These are phyloP conservation scores for Phytophthora sansomeana DNA, from an alignment of 352 stramenopile genomes.

Conservation along the genomic window DNA sequence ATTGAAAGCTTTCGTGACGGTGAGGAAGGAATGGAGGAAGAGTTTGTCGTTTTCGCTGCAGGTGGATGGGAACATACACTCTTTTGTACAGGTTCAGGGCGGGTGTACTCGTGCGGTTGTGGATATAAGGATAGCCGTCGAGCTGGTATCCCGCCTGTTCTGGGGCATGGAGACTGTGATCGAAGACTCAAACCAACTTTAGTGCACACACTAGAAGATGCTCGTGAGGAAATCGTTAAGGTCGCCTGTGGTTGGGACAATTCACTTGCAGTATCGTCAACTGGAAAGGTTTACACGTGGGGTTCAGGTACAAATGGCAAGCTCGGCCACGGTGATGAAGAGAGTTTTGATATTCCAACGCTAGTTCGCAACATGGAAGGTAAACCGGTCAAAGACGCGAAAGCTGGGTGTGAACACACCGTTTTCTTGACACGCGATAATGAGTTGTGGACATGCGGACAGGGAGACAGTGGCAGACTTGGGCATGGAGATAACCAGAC, in stretches of 20 bases:
- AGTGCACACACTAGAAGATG: constrained; percentile 60
- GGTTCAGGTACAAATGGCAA: constrained; percentile 85
- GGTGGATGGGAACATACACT: constrained; percentile 88
- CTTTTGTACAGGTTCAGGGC: constrained; percentile 69
- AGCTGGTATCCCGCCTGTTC: constrained; percentile 80
- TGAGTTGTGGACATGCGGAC: constrained; percentile 83
- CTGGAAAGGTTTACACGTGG: constrained; percentile 78
- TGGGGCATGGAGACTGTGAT: constrained; percentile 79
- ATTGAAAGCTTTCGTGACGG: constrained; percentile 63
- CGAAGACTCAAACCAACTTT: constrained; percentile 65
- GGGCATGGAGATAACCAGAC: constrained; percentile 77
- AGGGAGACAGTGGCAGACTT: constrained; percentile 82
- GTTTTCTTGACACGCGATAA: constrained; percentile 63
- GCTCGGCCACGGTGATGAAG: constrained; percentile 84
- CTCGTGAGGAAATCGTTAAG: constrained; percentile 62
- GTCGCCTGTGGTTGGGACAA: constrained; percentile 87
- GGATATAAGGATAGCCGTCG: constrained; percentile 88
- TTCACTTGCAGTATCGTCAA: constrained; percentile 72
- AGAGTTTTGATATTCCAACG: constrained; percentile 72
- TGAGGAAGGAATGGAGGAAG: constrained; percentile 51
- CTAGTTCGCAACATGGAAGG: constrained; percentile 54
- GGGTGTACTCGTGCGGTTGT: constrained; percentile 78
- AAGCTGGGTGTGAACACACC: constrained; percentile 86
- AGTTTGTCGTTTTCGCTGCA: constrained; percentile 58
- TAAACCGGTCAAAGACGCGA: constrained; percentile 69